A percentile compares a stretch with the other conserved stretches of the same genome.
Conservation (phyloP, 2,329 filamentous ascomycete species). For the Talaromyces sp. region DNA sequence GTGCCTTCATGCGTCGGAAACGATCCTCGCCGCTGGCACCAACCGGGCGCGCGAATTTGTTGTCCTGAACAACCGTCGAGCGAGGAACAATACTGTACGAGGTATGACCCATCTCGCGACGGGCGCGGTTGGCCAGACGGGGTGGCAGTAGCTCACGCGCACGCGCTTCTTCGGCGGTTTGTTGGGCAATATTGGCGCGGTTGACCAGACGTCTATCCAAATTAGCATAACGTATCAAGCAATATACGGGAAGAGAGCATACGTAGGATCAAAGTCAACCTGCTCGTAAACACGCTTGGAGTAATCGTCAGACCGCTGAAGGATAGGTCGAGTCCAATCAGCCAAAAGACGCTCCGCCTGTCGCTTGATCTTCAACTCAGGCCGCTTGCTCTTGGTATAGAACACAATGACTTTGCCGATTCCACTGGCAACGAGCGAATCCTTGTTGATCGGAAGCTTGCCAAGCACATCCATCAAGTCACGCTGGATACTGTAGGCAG, state of each 20-base stretch:
- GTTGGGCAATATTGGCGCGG: conserved; percentile 29
- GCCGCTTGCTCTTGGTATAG: conserved; percentile 91
- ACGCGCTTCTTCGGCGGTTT: conserved; percentile 48
- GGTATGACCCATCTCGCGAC: conserved; percentile 56
- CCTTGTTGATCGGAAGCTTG: conserved; percentile 83
- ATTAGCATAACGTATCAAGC: background rate
- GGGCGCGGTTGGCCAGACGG: conserved; percentile 54
- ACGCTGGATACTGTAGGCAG: conserved; percentile 95
- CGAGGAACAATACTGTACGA: conserved; percentile 63
- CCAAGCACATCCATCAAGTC: conserved; percentile 81
- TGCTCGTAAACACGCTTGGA: conserved; percentile 69
- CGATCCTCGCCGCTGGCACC: conserved; percentile 48
- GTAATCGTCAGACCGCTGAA: conserved; percentile 92
- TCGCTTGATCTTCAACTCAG: conserved; percentile 83
- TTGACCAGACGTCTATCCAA: conserved; percentile 35
- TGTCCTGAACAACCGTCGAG: conserved; percentile 48
- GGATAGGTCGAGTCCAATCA: conserved; percentile 92
- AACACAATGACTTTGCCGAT: conserved; percentile 96
- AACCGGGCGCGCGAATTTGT: conserved; percentile 45
- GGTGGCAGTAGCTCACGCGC: conserved; percentile 52
- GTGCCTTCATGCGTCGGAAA: conserved; percentile 48
- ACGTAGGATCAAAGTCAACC: conserved; percentile 58
- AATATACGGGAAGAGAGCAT: conserved; percentile 22
- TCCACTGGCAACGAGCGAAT: conserved; percentile 80
- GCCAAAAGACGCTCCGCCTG: conserved; percentile 88